These are phyloP conservation scores for Talaromyces liani DNA, from an alignment of 495 filamentous ascomycete species.

Conservation along the genomic window DNA sequence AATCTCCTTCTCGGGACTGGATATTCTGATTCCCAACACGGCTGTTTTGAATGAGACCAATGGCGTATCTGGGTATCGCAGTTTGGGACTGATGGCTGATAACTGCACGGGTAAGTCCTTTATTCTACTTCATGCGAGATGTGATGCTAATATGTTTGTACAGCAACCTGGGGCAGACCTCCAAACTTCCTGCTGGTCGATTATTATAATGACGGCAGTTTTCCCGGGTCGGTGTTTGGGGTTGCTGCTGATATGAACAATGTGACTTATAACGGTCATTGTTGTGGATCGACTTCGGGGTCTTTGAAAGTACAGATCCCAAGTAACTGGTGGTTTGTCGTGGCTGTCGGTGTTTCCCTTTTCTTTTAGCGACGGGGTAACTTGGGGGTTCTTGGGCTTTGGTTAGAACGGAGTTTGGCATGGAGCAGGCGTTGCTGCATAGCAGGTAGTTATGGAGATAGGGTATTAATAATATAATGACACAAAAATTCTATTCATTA, in stretches of 20 bases:
- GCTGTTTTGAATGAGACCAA: constrained; percentile 63
- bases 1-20: constrained; percentile 50
- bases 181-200: constrained; percentile 89
- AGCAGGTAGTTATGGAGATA: neutral
- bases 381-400: neutral
- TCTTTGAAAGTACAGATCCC: constrained; percentile 15
- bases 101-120: constrained; percentile 55
- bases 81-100: constrained; percentile 60
- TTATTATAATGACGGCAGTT: constrained; percentile 69
- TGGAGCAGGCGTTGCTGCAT: neutral
- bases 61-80: constrained; percentile 52
- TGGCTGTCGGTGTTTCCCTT: neutral
- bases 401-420: neutral
- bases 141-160: constrained; percentile 11
- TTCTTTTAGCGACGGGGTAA: neutral
- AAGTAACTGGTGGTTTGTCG: neutral
- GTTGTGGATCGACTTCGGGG: constrained; percentile 53
- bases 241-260: constrained; percentile 82
- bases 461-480: neutral
- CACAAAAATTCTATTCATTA: neutral
- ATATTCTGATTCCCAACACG: constrained; percentile 69
- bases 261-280: constrained; percentile 67
- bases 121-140: neutral
- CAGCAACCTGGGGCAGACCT: constrained; percentile 55
- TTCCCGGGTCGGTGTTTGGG: constrained; percentile 80